These are phyloP conservation scores for Nakazawaea peltata DNA, from an alignment of 805 yeast genomes.

Conservation along the genomic window DNA sequence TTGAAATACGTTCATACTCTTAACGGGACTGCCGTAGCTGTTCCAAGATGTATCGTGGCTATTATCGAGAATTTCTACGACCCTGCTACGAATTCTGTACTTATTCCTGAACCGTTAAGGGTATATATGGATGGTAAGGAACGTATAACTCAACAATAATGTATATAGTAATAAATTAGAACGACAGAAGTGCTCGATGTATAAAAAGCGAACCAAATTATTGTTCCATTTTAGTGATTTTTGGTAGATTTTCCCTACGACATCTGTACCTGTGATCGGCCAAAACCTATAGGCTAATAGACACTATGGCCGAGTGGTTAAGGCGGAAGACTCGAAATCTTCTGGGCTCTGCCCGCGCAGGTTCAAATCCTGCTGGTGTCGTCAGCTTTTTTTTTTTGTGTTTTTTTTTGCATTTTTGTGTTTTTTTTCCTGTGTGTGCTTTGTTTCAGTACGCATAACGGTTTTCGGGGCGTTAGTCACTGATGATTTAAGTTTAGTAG, in stretches of 20 bases:
- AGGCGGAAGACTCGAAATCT: conserved; percentile 72
- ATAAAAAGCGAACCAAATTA: not conserved
- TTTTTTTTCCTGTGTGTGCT: too few species aligned
- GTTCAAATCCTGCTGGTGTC: conserved; percentile 77
- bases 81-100: conserved; percentile 39
- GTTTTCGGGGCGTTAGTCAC: not conserved
- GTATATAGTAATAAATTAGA: not conserved
- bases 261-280: too few species aligned
- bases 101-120: conserved; percentile 61
- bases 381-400: conserved; percentile 27
- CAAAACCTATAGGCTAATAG: too few species aligned
- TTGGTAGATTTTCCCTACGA: not conserved
- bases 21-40: conserved; percentile 94
- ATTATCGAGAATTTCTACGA: conserved; percentile 82
- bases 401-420: too few species aligned
- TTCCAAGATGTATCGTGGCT: conserved; percentile 86
- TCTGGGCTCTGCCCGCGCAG: conserved; percentile 75
- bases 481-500: too few species aligned
- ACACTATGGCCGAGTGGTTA: conserved; percentile 72
- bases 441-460: not conserved
- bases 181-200: not conserved
- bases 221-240: not conserved
- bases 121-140: conserved; percentile 65
- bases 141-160: conserved; percentile 14
- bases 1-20: conserved; percentile 67